Evolutionary conservation across 2,329 filamentous ascomycete genomes (phyloP).

Genomic region (Fonsecaea multimorphosa): DNA sequence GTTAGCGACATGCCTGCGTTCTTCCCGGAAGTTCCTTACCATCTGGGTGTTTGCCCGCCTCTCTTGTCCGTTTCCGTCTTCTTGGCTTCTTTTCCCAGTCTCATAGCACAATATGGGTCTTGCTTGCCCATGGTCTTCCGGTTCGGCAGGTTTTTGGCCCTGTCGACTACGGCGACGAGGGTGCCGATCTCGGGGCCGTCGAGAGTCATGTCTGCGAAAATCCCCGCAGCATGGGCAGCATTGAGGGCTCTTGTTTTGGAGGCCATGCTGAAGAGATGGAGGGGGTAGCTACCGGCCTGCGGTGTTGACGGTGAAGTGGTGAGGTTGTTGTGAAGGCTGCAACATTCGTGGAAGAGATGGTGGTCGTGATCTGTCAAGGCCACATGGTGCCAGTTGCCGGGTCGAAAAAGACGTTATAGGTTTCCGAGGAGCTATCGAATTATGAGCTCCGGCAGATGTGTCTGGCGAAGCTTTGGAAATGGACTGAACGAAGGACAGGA

Average conservation of each 20-base stretch:
- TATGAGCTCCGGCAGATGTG: constrained; percentile 10
- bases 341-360: constrained; percentile 24
- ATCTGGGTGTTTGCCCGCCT: constrained; percentile 93
- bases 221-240: constrained; percentile 80
- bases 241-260: constrained; percentile 32
- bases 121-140: constrained; percentile 98
- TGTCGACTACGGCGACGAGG: constrained; percentile 87
- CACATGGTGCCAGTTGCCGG: not conserved
- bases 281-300: constrained; percentile 5
- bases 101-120: constrained; percentile 93
- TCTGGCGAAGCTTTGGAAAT: constrained; percentile 2
- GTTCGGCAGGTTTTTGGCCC: constrained; percentile 96
- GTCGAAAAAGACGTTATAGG: not conserved
- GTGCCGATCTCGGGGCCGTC: constrained; percentile 95
- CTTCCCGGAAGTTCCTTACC: constrained; percentile 63
- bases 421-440: constrained; percentile 10
- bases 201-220: constrained; percentile 90
- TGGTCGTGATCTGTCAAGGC: constrained; percentile 8
- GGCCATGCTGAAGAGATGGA: constrained; percentile 26
- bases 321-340: constrained; percentile 18
- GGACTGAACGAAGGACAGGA: constrained; percentile 17
- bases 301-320: constrained; percentile 16
- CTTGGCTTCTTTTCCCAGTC: constrained; percentile 94
- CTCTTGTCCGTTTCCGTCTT: constrained; percentile 94
- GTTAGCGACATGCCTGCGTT: constrained; percentile 27